phyloP scores from a whole-genome alignment of 163 green algal species.

The Chlamydomonas reinhardtii region DNA sequence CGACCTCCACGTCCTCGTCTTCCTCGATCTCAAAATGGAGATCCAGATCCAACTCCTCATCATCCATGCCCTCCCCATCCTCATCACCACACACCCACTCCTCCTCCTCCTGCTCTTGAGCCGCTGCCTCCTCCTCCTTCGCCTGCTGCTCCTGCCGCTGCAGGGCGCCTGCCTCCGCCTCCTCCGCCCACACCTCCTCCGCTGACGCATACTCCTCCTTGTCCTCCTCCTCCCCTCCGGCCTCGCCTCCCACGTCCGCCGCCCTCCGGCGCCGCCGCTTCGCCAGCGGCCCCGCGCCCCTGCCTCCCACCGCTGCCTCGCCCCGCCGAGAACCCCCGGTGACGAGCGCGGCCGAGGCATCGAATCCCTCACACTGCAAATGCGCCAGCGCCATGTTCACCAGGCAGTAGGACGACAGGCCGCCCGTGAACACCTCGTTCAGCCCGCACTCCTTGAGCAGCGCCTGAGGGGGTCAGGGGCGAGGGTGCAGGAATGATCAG shows the following conservation, averaged over 20 bases:
- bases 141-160: not conserved
- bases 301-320: not conserved
- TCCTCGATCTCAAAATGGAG: not conserved
- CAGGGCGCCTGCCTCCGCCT: not conserved
- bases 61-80: not conserved
- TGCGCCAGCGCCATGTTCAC: conserved; percentile 75
- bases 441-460: conserved; percentile 60
- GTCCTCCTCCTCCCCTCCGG: not conserved
- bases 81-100: conserved; percentile 1
- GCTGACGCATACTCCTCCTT: not conserved
- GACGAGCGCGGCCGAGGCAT: not conserved
- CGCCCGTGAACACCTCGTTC: conserved; percentile 68
- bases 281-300: not conserved
- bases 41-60: not conserved
- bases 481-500: too few relatives aligned
- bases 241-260: not conserved
- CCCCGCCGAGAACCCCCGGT: not conserved
- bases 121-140: not conserved
- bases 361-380: conserved; percentile 55
- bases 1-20: not conserved
- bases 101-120: not conserved
- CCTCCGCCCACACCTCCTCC: not conserved
- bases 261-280: conserved; percentile 8
- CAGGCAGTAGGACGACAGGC: conserved; percentile 71
- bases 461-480: conserved; percentile 16